Evolutionary conservation across 805 yeast genomes (phyloP), one percentile per base, ranked within the genome.

Genomic region (Isabelozyma rhagii): DNA sequence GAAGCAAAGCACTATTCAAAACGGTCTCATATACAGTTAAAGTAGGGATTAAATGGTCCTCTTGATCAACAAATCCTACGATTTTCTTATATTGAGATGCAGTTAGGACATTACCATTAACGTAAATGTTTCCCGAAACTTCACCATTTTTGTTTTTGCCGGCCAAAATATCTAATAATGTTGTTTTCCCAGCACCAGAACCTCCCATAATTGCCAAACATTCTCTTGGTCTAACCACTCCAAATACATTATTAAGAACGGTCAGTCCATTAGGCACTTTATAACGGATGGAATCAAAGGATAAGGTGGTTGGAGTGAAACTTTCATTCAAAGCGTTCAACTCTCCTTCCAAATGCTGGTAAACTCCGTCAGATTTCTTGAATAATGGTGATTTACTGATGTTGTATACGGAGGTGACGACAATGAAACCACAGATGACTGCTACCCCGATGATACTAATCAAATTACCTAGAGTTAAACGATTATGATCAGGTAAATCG

Each of bases 111-210:
- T 80, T 79, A 2, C 98, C 98, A 65, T 94, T 94, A 18, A 91
- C 81, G 56, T 76, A 81, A 10, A 93, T 80, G 1, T 71, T 62
- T n/a, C 97, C 97, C 1, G 72, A 57, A 8, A 82, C 77, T 0
- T 55, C 53, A 2, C 99, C 99, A 34, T 84, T 78, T 62, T 93
- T 94, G 62, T 84, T 81, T 63, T 93, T 94, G 44, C 85, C 87
- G 0, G 98, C 98, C 49, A 94, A 72, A 51, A 94, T 91, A 62
- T 94, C 99, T 46, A 94, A 72, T 41, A 94, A 70, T 0, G 99
- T 93, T 0, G 99, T 93, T 64, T 94, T 94, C 47, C 99, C 99
- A 11, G 99, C 98, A 45, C 99, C 99, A 0, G 97, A 92, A 1
- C 97, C 97, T 42, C 99, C 99, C 96, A 94, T 89, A 41, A 94